Evolutionary conservation across 345 rosid species (phyloP), one percentile per base, ranked within the genome.

Genomic region (Ceriops tagal): DNA sequence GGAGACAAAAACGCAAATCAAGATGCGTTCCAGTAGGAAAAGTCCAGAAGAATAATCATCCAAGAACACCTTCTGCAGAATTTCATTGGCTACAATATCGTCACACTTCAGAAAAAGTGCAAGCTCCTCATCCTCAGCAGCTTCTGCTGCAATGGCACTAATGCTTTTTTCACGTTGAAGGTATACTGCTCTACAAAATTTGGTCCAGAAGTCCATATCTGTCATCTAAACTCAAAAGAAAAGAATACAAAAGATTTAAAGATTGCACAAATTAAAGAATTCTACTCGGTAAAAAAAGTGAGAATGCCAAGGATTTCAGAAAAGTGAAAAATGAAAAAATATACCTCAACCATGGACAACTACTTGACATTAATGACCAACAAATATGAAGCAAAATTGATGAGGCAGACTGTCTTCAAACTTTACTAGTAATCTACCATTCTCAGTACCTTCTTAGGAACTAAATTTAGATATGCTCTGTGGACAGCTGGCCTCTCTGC

Each of bases 111-210:
- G 83, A 66, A 95, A 92, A 72, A 92, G 81, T 49, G 96, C 96
- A 75, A 95, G 96, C 69, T 88, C 96, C 81, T 92, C 96, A 68
- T 95, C 99, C 83, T 95, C 99, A 63, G 97, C 99, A 69, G 98
- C 98, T 75, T 92, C 99, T 26, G 99, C 99, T 71, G 87, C 92
- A 22, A 88, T 92, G 72, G 96, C 90, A 71, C 78, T 73, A 74
- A 84, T 81, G 77, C 86, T 89, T 82, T 79, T 86, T 26, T 91
- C 84, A 78, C 84, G 85, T 65, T 87, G 92, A 77, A 95, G 92
- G 83, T 84, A 88, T 71, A 89, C 97, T 32, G 99, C 99, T 84
- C 88, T 87, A 77, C 87, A 92, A 82, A 89, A 95, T 82, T 95
- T 92, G 73, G 89, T 90, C 99, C 99, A 95, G 73, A 95, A 95